Evolutionary conservation across 2,329 filamentous ascomycete species (phyloP).

Genomic region (Penicillium sp.): DNA sequence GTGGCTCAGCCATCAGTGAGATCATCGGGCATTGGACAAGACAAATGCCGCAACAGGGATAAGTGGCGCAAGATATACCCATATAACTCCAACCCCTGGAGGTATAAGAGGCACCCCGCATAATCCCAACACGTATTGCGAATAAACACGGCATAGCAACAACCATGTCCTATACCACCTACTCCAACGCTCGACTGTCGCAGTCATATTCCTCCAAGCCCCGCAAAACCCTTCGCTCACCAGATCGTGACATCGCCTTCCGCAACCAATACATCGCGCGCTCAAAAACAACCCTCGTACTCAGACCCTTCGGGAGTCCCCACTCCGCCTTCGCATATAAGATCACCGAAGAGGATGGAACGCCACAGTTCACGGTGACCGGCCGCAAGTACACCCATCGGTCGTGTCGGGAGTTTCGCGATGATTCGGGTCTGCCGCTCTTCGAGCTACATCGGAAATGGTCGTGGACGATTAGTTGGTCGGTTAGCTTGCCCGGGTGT

Average conservation of each 20-base stretch:
- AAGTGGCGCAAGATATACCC: neutral
- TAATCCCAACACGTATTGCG: neutral
- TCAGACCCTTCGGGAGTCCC: conserved; percentile 15
- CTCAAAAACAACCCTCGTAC: conserved; percentile 16
- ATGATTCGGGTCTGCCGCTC: conserved; percentile 24
- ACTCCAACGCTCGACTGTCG: conserved; percentile 19
- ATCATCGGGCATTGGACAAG: conserved; percentile 1
- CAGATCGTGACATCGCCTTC: conserved; percentile 21
- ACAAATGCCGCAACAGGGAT: conserved; percentile 6
- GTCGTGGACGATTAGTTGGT: conserved; percentile 12
- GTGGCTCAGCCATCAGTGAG: conserved; percentile 3
- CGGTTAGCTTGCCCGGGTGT: conserved; percentile 13
- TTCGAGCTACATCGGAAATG: conserved; percentile 25
- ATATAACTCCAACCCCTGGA: neutral
- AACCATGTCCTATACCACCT: conserved; percentile 17
- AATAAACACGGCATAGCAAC: neutral
- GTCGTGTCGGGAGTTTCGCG: conserved; percentile 25
- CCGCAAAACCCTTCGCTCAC: conserved; percentile 18
- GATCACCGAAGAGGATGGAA: conserved; percentile 19
- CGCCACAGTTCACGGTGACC: conserved; percentile 19
- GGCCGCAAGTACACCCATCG: conserved; percentile 25
- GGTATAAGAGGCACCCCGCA: neutral
- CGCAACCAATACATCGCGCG: conserved; percentile 19
- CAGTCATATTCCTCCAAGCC: conserved; percentile 9
- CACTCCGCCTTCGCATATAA: conserved; percentile 19